Base-by-base conservation (phyloP, 1,284 basidiomycete genomes). In the Thecaphora thlaspeos region DNA sequence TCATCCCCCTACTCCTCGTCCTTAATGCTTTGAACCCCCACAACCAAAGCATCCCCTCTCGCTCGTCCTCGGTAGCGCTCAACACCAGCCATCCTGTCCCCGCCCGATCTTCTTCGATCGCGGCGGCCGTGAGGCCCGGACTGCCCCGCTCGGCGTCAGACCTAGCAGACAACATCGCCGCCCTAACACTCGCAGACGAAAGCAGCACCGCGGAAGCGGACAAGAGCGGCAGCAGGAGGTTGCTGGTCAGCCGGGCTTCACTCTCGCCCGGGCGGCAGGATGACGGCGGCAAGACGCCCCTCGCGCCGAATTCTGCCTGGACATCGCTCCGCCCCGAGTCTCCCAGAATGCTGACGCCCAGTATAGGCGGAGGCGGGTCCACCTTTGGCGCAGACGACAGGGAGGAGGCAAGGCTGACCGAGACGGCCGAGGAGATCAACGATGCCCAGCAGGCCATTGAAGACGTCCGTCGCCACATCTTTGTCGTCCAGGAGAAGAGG, bases 401-500 rank as follows among this genome's bases (percentile, higher is more conserved):
- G 19, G 43, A 38, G 15, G 48, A 51, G 8, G 44, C 49, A 2
- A 44, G 49, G n/a, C 41, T 64, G 4, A 32, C 52, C 26, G 63
- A 66, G 28, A 49, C 58, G 5, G 43, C 49, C 37, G 55, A 66
- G 19, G 41, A 61, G 47, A 61, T 66, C 21, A 32, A 44, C 10
- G 63, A 66, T 18, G 55, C 52, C n/a, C 43, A 55, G 38, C 59
- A 58, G 12, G 58, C 49, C 17, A 52, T 67, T 12, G 46, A 60
- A 21, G 30, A 49, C 5, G 53, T 69, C 30, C 61, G 59, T n/a
- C 45, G 46, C n/a, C 59, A 66, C 41, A 55, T 70, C 24, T 70
- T 70, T 26, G 46, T 52, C 7, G 59, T 70, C 9, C 55, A 70
- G 23, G 68, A 70, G 43, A 54, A 70, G 43, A 47, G 68, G 8